phyloP scores from a whole-genome alignment of 495 filamentous ascomycete genomes.

The Margaritispora aquatica region DNA sequence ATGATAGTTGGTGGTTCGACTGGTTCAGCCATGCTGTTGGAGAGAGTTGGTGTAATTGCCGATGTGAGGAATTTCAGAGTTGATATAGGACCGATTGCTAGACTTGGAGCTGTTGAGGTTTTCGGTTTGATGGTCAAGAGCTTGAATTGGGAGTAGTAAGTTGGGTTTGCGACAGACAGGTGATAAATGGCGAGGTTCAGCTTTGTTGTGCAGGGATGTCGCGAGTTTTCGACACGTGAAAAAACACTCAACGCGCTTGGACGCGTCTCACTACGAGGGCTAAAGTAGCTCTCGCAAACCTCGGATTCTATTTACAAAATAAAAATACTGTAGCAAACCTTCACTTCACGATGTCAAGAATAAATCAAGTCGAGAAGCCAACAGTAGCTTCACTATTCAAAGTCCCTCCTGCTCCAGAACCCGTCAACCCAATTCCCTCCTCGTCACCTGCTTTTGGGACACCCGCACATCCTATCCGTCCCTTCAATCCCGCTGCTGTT shows the following conservation, averaged over 20 bases:
- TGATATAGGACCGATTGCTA: background rate
- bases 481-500: slow-evolving; percentile 42
- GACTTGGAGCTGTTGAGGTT: background rate
- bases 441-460: slow-evolving; percentile 88
- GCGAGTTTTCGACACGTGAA: background rate
- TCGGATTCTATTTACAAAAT: too few relatives aligned
- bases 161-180: slow-evolving; percentile 12
- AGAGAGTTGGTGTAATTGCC: background rate
- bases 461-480: slow-evolving; percentile 64
- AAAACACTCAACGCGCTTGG: background rate
- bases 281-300: too few relatives aligned
- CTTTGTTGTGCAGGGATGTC: background rate
- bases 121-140: background rate
- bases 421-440: slow-evolving; percentile 54
- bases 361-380: slow-evolving; percentile 18
- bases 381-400: slow-evolving; percentile 23
- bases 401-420: slow-evolving; percentile 24
- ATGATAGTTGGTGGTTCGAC: slow-evolving; percentile 17
- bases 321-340: too few relatives aligned
- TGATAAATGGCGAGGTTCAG: background rate
- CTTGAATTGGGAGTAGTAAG: background rate
- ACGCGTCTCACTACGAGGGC: slow-evolving; percentile 10
- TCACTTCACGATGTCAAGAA: slow-evolving; percentile 11
- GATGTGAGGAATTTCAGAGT: background rate
- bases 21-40: slow-evolving; percentile 18